Base-by-base conservation (phyloP, 768 basidiomycete genomes). In the Saitozyma sp. region DNA sequence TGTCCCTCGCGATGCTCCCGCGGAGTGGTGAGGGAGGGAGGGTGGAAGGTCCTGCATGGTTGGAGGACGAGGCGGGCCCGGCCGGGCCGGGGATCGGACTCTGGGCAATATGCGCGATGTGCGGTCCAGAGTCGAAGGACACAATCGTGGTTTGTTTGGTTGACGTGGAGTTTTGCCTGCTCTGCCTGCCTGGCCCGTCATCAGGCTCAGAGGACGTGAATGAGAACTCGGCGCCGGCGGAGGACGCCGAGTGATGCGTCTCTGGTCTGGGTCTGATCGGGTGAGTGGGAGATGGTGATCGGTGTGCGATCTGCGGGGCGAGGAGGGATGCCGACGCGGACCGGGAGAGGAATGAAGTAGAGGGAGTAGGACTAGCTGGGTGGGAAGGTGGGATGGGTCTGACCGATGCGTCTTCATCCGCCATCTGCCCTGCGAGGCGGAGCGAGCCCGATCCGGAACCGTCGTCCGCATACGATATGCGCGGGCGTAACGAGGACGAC, bases 101-200 rank as follows among this genome's bases (percentile, higher is more conserved):
- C 74, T 95, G 90, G 7, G 92, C 92, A 68, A 95, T 95, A 78
- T 95, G 92, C 0, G 89, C 92, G 83, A 92, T 87, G 11, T 87
- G 87, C 8, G 87, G 85, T 8, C 75, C 85, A 29, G 92, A 78
- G 72, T 97, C 94, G 64, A 95, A 86, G 68, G 90, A 92, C n/a
- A 96, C 82, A 29, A 97, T 80, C 0, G 94, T 98, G 6, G 94
- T 98, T 2, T 92, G 94, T 78, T 96, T 96, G 11, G 94, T 98
- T 70, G 89, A 91, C 0, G 70, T 63, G 37, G 64, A 69, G 59
- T 68, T 71, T 38, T 56, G 64, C 50, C 69, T 29, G 56, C 61
- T 66, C 11, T 50, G 62, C 56, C 55, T 54, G 20, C 61, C 57
- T 16, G 48, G 37, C 5, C 64, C 76, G 42, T 59, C 54, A 13